Percentiles rank a stretch among this genome's conserved stretches.
Conservation (phyloP, 805 yeast genomes). For the Pichia exigua region DNA sequence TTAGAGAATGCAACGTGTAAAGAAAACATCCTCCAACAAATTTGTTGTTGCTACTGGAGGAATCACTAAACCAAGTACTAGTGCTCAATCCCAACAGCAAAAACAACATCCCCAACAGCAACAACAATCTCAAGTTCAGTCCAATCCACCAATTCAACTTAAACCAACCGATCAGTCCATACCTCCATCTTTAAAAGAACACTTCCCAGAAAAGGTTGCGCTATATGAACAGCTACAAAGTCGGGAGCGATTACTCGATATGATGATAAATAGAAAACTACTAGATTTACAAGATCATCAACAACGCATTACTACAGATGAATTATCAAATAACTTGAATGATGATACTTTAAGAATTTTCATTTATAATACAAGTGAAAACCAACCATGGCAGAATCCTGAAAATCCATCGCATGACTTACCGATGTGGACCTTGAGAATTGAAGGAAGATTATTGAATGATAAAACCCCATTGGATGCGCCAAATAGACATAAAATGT, state of each 20-base stretch:
- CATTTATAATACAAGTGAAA: conserved; percentile 71
- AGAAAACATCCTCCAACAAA: neutral
- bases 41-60: neutral
- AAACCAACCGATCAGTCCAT: conserved; percentile 32
- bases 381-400: conserved; percentile 77
- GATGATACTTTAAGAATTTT: conserved; percentile 63
- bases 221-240: conserved; percentile 63
- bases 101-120: neutral
- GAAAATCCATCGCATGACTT: conserved; percentile 9
- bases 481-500: conserved; percentile 52
- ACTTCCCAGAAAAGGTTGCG: conserved; percentile 44
- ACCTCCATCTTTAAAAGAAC: conserved; percentile 21
- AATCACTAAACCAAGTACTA: neutral
- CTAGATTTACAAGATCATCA: conserved; percentile 72
- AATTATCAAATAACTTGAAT: conserved; percentile 36
- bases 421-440: conserved; percentile 68
- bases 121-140: conserved; percentile 10
- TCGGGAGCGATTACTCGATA: conserved; percentile 78
- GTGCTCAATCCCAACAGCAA: neutral
- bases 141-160: conserved; percentile 21
- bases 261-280: conserved; percentile 73
- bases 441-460: conserved; percentile 75
- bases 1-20: neutral
- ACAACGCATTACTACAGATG: conserved; percentile 22
- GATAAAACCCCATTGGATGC: conserved; percentile 38